A percentile compares a stretch with the other conserved stretches of the same genome.
These are phyloP conservation scores for Erysimum cheiranthoides DNA, from an alignment of 345 rosid genomes.

Conservation along the genomic window DNA sequence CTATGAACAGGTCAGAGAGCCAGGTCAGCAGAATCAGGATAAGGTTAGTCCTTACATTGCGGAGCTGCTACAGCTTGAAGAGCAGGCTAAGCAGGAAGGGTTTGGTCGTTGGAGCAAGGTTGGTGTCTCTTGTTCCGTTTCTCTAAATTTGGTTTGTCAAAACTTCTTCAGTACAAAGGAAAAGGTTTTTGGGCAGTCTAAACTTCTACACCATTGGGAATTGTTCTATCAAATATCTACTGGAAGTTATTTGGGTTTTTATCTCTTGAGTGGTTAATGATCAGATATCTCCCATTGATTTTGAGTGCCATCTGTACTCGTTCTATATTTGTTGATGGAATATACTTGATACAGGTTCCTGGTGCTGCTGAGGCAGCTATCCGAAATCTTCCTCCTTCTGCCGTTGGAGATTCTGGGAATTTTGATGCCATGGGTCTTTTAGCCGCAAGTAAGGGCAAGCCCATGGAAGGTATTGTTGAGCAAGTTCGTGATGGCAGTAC, in stretches of 20 bases:
- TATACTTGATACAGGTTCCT: constrained; percentile 57
- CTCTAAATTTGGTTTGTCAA: not conserved
- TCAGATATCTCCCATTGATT: constrained; percentile 4
- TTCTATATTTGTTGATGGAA: constrained; percentile 16
- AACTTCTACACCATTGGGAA: not conserved
- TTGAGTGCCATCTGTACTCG: constrained; percentile 2
- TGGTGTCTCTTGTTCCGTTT: constrained; percentile 28
- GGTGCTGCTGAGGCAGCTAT: constrained; percentile 86
- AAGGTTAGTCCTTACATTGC: constrained; percentile 89
- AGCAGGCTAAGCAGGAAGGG: constrained; percentile 81
- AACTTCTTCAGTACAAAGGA: not conserved
- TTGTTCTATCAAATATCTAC: not conserved
- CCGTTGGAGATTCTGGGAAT: constrained; percentile 82
- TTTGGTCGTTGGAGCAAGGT: constrained; percentile 95
- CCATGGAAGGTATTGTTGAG: constrained; percentile 92
- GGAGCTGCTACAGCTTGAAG: constrained; percentile 69
- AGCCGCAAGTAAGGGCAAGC: constrained; percentile 78
- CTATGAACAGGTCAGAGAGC: constrained; percentile 76
- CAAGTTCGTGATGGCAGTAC: constrained; percentile 97
- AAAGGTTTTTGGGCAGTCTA: not conserved
- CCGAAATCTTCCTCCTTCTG: constrained; percentile 91
- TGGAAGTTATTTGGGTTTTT: constrained; percentile 11
- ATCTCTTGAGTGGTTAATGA: not conserved
- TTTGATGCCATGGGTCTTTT: constrained; percentile 88
- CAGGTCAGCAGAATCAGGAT: constrained; percentile 80